These are phyloP conservation scores for Oropetium thomaeum DNA, from an alignment of 176 grass and related monocot species.

Conservation along the genomic window DNA sequence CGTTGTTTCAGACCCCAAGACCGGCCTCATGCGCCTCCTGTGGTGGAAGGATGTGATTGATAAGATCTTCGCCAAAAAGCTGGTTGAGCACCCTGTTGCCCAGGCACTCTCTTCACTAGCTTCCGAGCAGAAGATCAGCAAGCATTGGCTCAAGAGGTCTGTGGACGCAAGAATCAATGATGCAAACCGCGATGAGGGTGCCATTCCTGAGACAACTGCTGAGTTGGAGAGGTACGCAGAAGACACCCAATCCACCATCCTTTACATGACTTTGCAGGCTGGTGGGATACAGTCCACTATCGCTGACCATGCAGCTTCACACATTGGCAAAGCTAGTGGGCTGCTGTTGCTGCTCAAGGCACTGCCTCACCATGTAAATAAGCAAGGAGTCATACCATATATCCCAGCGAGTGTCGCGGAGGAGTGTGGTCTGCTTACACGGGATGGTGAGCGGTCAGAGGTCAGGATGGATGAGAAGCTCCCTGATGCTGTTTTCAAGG, in stretches of 20 bases:
- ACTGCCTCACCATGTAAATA: constrained; percentile 76
- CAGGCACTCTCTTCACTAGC: constrained; percentile 56
- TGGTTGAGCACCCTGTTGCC: constrained; percentile 72
- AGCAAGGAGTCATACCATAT: constrained; percentile 61
- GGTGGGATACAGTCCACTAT: constrained; percentile 67
- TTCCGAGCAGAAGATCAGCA: constrained; percentile 63
- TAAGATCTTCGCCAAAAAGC: constrained; percentile 59
- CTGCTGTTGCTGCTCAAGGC: constrained; percentile 77
- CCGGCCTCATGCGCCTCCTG: constrained; percentile 73
- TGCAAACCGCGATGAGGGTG: constrained; percentile 59
- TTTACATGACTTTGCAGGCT: constrained; percentile 78
- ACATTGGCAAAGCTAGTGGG: constrained; percentile 82
- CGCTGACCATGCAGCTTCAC: constrained; percentile 76
- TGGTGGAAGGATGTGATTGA: constrained; percentile 85
- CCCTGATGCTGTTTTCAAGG: constrained; percentile 75
- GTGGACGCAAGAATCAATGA: constrained; percentile 79
- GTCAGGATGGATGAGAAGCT: constrained; percentile 64
- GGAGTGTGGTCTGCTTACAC: constrained; percentile 58
- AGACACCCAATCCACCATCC: constrained; percentile 78
- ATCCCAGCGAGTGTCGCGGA: constrained; percentile 65
- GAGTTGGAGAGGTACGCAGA: constrained; percentile 89
- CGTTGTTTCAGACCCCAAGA: constrained; percentile 64
- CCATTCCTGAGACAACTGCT: constrained; percentile 40
- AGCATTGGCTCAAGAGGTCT: constrained; percentile 86
- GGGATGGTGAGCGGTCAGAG: constrained; percentile 37